phyloP scores from a whole-genome alignment of 139 green algal genomes.

The Edaphochlamys debaryana region DNA sequence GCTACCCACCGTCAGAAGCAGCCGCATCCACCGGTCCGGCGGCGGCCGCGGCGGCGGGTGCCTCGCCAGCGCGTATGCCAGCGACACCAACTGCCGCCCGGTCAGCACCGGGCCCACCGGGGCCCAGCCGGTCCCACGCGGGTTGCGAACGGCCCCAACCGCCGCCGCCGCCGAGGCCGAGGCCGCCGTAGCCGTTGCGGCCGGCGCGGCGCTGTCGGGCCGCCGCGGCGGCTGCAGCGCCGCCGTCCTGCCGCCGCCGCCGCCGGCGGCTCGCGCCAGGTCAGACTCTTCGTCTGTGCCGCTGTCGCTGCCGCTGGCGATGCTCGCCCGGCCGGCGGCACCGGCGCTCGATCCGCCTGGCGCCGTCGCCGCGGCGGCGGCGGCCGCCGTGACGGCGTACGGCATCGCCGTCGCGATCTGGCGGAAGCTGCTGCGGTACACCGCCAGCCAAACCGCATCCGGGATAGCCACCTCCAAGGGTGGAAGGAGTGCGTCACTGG shows the following conservation, averaged over 20 bases:
- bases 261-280: no score
- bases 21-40: conserved; percentile 18
- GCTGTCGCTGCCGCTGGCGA: no score
- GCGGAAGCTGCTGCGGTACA: background rate
- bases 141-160: no score
- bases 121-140: no score
- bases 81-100: background rate
- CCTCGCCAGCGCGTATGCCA: conserved; percentile 20
- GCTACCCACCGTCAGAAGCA: conserved; percentile 13
- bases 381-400: background rate
- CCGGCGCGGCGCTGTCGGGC: no score
- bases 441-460: background rate
- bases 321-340: no score
- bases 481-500: no score
- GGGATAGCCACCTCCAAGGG: conserved; percentile 1
- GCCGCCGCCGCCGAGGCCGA: background rate
- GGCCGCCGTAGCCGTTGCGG: background rate
- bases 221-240: no score
- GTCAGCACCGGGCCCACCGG: background rate
- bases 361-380: background rate
- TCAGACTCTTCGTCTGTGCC: no score
- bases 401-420: conserved; percentile 1
- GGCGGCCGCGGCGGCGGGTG: conserved; percentile 28
- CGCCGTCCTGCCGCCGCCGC: no score
- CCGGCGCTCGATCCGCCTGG: background rate